phyloP scores from a whole-genome alignment of 148 eudicot genomes.

The Cornus controversa region DNA sequence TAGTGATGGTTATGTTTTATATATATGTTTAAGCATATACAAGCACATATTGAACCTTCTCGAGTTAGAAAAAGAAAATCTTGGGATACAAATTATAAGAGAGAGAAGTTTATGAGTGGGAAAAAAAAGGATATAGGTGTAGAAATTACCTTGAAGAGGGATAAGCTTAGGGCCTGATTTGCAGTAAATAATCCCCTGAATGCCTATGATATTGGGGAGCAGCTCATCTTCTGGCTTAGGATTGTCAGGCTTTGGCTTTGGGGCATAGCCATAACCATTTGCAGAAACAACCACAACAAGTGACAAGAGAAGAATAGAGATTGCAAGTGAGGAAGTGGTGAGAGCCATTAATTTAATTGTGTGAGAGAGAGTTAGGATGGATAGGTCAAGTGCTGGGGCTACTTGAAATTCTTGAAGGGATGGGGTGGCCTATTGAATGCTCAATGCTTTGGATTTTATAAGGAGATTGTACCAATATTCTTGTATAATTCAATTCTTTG shows the following conservation, averaged over 20 bases:
- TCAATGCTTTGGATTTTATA: too few relatives aligned
- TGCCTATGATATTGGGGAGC: conserved; percentile 14
- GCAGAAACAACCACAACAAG: neutral
- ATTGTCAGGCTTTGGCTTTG: conserved; percentile 4
- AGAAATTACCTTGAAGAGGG: conserved; percentile 34
- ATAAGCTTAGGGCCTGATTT: conserved; percentile 30
- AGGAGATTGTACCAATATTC: too few relatives aligned
- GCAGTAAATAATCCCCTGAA: conserved; percentile 38
- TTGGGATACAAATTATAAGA: too few relatives aligned
- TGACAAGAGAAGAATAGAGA: neutral
- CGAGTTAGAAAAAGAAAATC: too few relatives aligned
- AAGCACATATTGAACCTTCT: too few relatives aligned
- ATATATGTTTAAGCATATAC: too few relatives aligned
- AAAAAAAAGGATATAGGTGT: neutral
- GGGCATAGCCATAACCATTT: neutral
- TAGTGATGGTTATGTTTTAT: too few relatives aligned
- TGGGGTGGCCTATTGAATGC: too few relatives aligned
- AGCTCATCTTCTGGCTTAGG: neutral
- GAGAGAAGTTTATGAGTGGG: neutral
- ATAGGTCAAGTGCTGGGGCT: too few relatives aligned
- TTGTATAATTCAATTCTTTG: too few relatives aligned
- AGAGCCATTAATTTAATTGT: neutral
- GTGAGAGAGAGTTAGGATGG: too few relatives aligned
- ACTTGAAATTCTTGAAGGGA: too few relatives aligned
- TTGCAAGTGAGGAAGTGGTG: neutral